These are phyloP conservation scores for Pezicula neosporulosa DNA, from an alignment of 2,329 filamentous ascomycete genomes.

Conservation along the genomic window DNA sequence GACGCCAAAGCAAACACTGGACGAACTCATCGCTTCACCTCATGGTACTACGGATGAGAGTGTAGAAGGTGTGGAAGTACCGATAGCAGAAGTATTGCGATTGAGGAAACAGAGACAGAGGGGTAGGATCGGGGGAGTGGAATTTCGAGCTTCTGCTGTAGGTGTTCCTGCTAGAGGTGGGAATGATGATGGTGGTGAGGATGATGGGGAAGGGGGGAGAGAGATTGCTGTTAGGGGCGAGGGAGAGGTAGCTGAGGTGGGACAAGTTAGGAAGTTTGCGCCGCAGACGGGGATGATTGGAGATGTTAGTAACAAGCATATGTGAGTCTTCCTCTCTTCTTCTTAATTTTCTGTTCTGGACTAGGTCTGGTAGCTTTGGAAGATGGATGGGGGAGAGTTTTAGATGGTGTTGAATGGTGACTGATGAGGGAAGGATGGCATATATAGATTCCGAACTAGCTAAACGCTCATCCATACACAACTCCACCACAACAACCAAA, in stretches of 20 bases:
- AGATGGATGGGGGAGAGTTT: slow-evolving; percentile 11
- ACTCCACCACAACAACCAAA: slow-evolving; percentile 4
- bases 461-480: slow-evolving; percentile 44
- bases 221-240: neutral
- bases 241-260: slow-evolving; percentile 3
- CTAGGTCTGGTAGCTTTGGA: neutral
- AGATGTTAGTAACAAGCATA: slow-evolving; percentile 67
- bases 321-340: slow-evolving; percentile 56
- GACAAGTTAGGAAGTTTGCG: slow-evolving; percentile 54
- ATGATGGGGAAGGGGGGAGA: slow-evolving; percentile 5
- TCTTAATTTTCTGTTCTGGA: neutral
- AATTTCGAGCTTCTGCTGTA: slow-evolving; percentile 39
- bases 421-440: slow-evolving; percentile 77
- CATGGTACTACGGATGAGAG: slow-evolving; percentile 8
- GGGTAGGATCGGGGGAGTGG: slow-evolving; percentile 50
- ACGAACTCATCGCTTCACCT: slow-evolving; percentile 22
- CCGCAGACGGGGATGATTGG: slow-evolving; percentile 67
- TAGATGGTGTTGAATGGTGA: slow-evolving; percentile 22
- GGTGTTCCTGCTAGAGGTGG: neutral
- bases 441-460: slow-evolving; percentile 81
- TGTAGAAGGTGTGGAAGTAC: slow-evolving; percentile 34
- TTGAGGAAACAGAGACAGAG: slow-evolving; percentile 47
- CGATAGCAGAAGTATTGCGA: slow-evolving; percentile 48
- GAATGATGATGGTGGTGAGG: neutral
- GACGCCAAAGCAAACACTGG: slow-evolving; percentile 19